phyloP scores from a whole-genome alignment of 345 rosid genomes.

The Eucalyptus cloeziana region DNA sequence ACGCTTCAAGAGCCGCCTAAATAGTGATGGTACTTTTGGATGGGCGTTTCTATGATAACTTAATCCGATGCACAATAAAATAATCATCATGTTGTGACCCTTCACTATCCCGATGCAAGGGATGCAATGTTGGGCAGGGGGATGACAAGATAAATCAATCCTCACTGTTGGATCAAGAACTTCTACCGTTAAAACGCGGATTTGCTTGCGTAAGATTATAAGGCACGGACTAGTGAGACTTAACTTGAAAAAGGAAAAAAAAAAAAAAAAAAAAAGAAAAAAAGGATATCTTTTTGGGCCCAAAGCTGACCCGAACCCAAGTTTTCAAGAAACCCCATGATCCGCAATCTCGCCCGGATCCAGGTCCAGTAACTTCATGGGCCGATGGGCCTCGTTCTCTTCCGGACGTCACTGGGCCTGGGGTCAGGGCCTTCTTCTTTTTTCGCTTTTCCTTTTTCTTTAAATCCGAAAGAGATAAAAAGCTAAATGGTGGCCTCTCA shows the following conservation, averaged over 20 bases:
- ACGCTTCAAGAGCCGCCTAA: not conserved
- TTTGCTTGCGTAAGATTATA: not conserved
- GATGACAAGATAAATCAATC: not conserved
- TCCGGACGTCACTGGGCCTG: not conserved
- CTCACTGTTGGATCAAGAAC: not conserved
- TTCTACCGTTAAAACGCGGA: not conserved
- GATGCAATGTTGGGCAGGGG: accelerated
- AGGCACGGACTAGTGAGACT: not conserved
- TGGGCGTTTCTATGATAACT: not conserved
- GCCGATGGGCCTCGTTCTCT: not conserved
- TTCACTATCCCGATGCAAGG: not conserved
- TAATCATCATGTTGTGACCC: accelerated
- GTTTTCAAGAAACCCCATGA: not conserved
- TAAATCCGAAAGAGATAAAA: not conserved
- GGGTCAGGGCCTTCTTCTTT: not conserved
- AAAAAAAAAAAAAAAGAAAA: accelerated
- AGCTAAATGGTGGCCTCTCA: not conserved
- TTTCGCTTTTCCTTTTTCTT: not conserved
- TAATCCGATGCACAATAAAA: accelerated
- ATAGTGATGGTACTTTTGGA: not conserved
- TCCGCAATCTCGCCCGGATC: not conserved
- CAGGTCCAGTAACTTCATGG: not conserved
- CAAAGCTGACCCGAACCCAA: not conserved
- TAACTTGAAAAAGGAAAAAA: not conserved
- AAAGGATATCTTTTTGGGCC: not conserved